Evolutionary conservation across 441 rosid species (phyloP).

Genomic region (Sinapis alba): DNA sequence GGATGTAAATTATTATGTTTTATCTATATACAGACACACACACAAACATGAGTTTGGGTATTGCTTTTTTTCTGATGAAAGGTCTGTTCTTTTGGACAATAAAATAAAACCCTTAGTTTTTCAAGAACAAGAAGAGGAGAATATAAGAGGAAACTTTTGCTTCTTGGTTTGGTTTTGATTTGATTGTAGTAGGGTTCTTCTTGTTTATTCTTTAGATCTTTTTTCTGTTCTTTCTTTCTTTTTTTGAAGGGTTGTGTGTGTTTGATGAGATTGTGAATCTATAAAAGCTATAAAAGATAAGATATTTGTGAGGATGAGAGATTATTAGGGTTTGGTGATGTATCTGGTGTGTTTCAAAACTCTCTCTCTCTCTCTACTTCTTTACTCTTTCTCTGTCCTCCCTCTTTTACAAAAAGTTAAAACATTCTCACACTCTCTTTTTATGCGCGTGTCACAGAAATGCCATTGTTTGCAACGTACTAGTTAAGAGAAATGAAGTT

Average conservation of each 20-base stretch:
- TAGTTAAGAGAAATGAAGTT: not conserved
- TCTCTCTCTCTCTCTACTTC: not conserved
- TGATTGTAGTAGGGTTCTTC: conserved; percentile 1
- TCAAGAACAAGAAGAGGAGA: conserved; percentile 23
- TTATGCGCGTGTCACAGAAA: conserved; percentile 4
- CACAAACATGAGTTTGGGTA: conserved; percentile 30
- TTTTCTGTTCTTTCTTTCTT: conserved; percentile 5
- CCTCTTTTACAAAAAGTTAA: not conserved
- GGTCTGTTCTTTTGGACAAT: conserved; percentile 17
- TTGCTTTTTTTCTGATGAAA: conserved; percentile 35
- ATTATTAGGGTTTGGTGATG: conserved; percentile 45
- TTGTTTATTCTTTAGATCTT: conserved; percentile 23
- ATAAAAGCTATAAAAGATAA: conserved; percentile 30
- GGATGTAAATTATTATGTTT: conserved; percentile 19
- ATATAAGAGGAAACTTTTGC: conserved; percentile 13
- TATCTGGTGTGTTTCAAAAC: conserved; percentile 9
- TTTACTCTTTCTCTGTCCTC: not conserved
- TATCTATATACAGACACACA: conserved; percentile 22
- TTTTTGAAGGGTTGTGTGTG: conserved; percentile 18
- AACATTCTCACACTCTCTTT: not conserved
- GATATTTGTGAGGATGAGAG: conserved; percentile 35
- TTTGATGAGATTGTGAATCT: conserved; percentile 21
- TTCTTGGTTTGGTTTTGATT: conserved; percentile 17
- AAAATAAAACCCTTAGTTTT: conserved; percentile 43
- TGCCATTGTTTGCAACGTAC: conserved; percentile 5